phyloP scores from a whole-genome alignment of 208 protist species.

The Jaenimonas drosophilae region DNA sequence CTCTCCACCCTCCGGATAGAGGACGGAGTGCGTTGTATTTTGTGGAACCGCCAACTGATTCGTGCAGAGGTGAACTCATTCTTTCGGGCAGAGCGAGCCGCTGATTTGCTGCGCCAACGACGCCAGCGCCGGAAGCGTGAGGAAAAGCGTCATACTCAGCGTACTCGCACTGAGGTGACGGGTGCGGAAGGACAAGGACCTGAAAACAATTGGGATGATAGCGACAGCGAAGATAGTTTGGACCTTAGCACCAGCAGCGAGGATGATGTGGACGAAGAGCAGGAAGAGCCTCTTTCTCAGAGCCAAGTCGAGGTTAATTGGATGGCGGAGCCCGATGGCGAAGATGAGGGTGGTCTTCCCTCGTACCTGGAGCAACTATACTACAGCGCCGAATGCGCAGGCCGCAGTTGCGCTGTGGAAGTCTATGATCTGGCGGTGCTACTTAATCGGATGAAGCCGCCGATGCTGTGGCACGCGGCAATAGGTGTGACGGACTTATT shows the following conservation, averaged over 20 bases:
- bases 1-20: constrained; percentile 52
- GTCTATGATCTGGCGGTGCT: constrained; percentile 68
- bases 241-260: constrained; percentile 10
- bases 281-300: constrained; percentile 21
- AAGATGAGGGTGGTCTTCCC: constrained; percentile 37
- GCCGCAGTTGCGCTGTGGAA: constrained; percentile 67
- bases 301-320: constrained; percentile 50
- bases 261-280: constrained; percentile 18
- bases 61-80: constrained; percentile 65
- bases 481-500: constrained; percentile 78
- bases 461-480: constrained; percentile 74
- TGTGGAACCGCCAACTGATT: constrained; percentile 58
- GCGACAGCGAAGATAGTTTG: constrained; percentile 4
- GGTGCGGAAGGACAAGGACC: constrained; percentile 7
- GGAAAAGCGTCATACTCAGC: neutral
- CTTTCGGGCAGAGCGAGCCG: constrained; percentile 29
- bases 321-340: constrained; percentile 16
- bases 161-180: neutral
- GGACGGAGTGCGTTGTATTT: constrained; percentile 33
- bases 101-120: constrained; percentile 9
- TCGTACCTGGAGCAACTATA: constrained; percentile 43
- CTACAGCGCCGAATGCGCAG: constrained; percentile 48
- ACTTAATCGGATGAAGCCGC: constrained; percentile 48
- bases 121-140: constrained; percentile 12
- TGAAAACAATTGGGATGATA: constrained; percentile 13